Base-by-base conservation (phyloP, 2,329 filamentous ascomycete species). In the Apiospora arundinis region DNA sequence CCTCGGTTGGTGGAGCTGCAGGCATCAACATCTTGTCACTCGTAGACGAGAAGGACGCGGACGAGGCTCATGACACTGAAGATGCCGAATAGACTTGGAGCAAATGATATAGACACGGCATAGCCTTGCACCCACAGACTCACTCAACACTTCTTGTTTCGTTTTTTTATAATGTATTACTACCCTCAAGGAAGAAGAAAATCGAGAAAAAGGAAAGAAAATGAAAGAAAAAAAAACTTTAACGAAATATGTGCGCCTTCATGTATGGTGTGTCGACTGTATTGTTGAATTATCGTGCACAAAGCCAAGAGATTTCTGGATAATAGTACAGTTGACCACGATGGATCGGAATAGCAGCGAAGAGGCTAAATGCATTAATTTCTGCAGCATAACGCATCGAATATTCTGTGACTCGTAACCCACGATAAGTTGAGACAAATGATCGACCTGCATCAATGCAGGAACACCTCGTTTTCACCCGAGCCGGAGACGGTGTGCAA, bases 1-100 rank as follows among this genome's bases (percentile, higher is more conserved):
- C 67, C n/a, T 76, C 74, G 2, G 73, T 76, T 11, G 74, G 75
- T 46, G 75, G 75, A 2, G 73, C 73, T 56, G 69, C 69, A 12
- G 74, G 75, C 32, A 76, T 75, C 56, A 75, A 75, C 70, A 74
- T 75, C 32, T 63, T 63, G 56, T 63, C 56, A 63, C 8, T 40
- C 32, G 56, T 28, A 2, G 28, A 40, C 9, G 56, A 40, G 28
- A 18, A 60, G 28, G 32, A 32, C 28, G 28, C 37, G 28, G 32
- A 40, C 11, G 21, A 60, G 18, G 21, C 32, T 21, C 56, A 63
- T n/a, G 56, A 63, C 23, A 28, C 49, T 28, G 49, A 56, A 56
- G 49, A 63, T 63, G 32, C 56, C 28, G 32, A 63, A 21, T 23
- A 40, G 28, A 21, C 32, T 40, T 40, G 28, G 56, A 21, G 56